Evolutionary conservation across 257 asterid genomes (phyloP).

Genomic region (Solanum okadae): DNA sequence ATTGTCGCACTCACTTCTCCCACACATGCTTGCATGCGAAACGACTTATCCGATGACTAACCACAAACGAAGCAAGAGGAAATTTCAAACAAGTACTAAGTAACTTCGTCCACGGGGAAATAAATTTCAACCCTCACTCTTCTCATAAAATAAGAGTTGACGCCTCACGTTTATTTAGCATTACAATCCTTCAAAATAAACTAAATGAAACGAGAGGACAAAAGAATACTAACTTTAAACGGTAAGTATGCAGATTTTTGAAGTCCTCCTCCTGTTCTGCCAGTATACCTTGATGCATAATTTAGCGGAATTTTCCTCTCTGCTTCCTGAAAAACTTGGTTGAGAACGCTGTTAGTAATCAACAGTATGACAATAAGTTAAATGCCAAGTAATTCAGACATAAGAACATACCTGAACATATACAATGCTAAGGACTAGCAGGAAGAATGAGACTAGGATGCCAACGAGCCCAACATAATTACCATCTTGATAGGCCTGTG

Average conservation of each 20-base stretch:
- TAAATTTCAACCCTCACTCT: neutral
- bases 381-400: neutral
- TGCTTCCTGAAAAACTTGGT: constrained; percentile 66
- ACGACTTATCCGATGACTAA: neutral
- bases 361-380: neutral
- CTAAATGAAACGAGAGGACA: neutral
- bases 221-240: constrained; percentile 51
- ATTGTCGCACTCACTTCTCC: neutral
- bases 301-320: constrained; percentile 94
- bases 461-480: constrained; percentile 78
- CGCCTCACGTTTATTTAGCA: neutral
- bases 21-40: neutral
- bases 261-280: constrained; percentile 67
- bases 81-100: neutral
- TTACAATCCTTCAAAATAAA: neutral
- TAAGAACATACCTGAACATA: constrained; percentile 69
- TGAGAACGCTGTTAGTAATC: neutral
- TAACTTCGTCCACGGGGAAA: neutral
- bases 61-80: neutral
- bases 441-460: constrained; percentile 57
- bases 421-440: constrained; percentile 88
- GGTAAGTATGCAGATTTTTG: constrained; percentile 93
- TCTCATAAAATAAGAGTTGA: neutral
- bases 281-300: constrained; percentile 74
- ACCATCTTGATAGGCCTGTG: constrained; percentile 79